Base-by-base conservation (phyloP, 345 rosid genomes). In the Eucalyptus grandis region DNA sequence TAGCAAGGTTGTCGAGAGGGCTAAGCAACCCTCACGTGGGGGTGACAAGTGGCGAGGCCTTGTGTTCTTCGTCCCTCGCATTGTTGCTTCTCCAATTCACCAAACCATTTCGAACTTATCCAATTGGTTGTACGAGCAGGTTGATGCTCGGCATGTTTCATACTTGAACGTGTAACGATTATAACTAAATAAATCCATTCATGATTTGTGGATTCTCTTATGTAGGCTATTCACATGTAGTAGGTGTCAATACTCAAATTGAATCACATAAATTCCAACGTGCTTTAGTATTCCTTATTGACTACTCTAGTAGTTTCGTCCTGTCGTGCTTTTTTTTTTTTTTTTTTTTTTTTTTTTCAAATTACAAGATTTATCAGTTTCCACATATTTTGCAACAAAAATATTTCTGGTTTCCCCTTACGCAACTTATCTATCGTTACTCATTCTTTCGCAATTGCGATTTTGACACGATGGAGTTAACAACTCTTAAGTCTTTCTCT, bases 241-340 rank as follows among this genome's bases (percentile, higher is more conserved):
- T 22, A 9, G 6, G 6, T 21, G 12, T 56, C 6, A 0, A 56
- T 1, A 56, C 1, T 22, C 1, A 4, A 0, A 54, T 22, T 22
- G 6, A 22, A 54, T 2, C 12, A 22, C 27, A 3, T 54, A 54
- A 22, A 22, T 54, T 1, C 60, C 9, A 9, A 9, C 3, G 12
- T 54, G 5, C 27, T 54, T 9, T 54, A 54, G 27, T 0, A 56
- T 56, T 56, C 0, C 3, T 56, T 56, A 1, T 56, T 56, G 27
- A 22, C 27, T 21, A 22, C 3, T 56, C 0, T 56, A 5, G 6
- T 56, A 22, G 27, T 56, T 56, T 56, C 13, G 0, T 56, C 3
- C 1, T 4, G 6, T 56, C 6, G 1, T 56, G 27, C 60, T 17
- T 51, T 51, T 51, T 51, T 17, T 7, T 0, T 17, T 56, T 22